Evolutionary conservation across 192 early-diverging fungal genomes (phyloP), one percentile per base, ranked within the genome.

Genomic region (Chytriomyces hyalinus): DNA sequence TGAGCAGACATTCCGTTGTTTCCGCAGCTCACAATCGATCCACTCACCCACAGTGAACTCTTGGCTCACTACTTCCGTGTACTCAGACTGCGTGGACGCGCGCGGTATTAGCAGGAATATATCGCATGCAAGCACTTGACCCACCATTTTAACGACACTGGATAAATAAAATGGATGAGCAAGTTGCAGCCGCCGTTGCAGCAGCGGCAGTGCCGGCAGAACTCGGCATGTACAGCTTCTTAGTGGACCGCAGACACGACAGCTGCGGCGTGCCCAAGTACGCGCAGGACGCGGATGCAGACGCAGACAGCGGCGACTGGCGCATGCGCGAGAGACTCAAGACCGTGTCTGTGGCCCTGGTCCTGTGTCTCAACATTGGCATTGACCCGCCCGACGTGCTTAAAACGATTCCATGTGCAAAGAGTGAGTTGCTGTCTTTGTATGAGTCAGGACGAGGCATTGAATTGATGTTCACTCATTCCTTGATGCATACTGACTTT

Each of bases 331-430:
- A 92, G 63, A 86, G 89, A 66, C 75, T 91, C 65, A 96, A 96
- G 77, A 98, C 96, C 43, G 90, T 94, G 13, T 93, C 91, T 6
- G 95, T 94, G 2, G 86, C 94, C 6, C 83, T 99, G 10, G 93
- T 94, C 1, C 86, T 97, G 66, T 99, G 97, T 79, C 85, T 99
- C 57, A 97, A 97, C 81, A 93, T 99, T 70, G 96, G 96, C n/a
- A 92, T 93, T 10, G 92, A 94, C 64, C 97, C 97, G 45, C 97
- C 97, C 26, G 97, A 97, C 81, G 77, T 96, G 36, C 91, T 94
- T 65, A 94, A 93, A 65, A 94, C 97, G 8, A 87, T 86, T 15
- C 92, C 94, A 3, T 93, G 93, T 49, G 95, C 97, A 0, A 94
- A 94, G 77, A 79, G 36, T 36, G 36, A 36, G 36, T 36, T 36